Evolutionary conservation across 2,329 filamentous ascomycete genomes (phyloP).

Genomic region (Claviceps lovelessii): DNA sequence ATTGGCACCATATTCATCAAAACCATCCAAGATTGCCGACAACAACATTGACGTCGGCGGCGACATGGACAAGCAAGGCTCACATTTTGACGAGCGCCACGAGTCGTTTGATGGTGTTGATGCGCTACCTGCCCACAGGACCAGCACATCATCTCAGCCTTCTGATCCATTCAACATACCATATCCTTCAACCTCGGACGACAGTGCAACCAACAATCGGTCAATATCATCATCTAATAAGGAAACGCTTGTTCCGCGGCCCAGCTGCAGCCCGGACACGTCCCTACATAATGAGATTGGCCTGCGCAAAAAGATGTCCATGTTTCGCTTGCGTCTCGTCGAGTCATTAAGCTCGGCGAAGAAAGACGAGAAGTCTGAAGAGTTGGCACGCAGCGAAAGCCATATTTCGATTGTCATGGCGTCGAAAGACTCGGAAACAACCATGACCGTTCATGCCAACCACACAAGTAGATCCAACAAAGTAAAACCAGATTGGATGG

Average conservation of each 20-base stretch:
- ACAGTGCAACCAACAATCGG: slow-evolving; percentile 5
- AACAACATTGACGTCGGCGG: neutral
- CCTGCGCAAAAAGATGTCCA: slow-evolving; percentile 17
- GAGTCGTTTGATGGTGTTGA: slow-evolving; percentile 4
- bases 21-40: neutral
- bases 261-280: slow-evolving; percentile 4
- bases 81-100: neutral
- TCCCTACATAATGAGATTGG: slow-evolving; percentile 5
- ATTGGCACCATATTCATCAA: slow-evolving; percentile 11
- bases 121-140: slow-evolving; percentile 2
- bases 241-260: slow-evolving; percentile 5
- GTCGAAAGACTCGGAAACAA: slow-evolving; percentile 2
- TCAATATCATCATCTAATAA: slow-evolving; percentile 5
- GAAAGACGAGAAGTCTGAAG: slow-evolving; percentile 3
- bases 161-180: slow-evolving; percentile 23
- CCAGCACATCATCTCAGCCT: slow-evolving; percentile 9
- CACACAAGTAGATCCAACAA: neutral
- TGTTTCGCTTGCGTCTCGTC: slow-evolving; percentile 14
- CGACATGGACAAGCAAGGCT: neutral
- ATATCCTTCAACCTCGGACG: slow-evolving; percentile 14
- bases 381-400: slow-evolving; percentile 2
- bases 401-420: slow-evolving; percentile 1
- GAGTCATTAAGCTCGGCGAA: slow-evolving; percentile 7
- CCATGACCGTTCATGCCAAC: slow-evolving; percentile 1
- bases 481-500: slow-evolving; percentile 10